Evolutionary conservation across 805 yeast species (phyloP), one percentile per base, ranked within the genome.

Genomic region (Kuraishia borneana): DNA sequence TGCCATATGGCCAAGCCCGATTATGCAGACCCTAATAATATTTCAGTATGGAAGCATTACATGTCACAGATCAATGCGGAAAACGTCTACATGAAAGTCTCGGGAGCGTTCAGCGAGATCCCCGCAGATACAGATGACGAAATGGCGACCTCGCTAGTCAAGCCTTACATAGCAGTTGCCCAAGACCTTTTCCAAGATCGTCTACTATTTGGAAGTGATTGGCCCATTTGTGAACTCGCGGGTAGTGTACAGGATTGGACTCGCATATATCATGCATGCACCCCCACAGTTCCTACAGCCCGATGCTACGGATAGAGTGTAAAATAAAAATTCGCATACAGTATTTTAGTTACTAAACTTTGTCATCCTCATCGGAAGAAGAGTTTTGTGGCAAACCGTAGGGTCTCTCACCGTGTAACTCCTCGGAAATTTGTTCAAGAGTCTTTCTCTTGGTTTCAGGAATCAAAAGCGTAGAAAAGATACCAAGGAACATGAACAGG

Each of bases 371-470:
- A 18, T 31, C 26, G 20, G 14, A 18, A 31, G 33, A 31, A 21
- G 33, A 31, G n/a, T 14, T 10, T 25, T 12, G 13, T 6, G 16
- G 6, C 28, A 25, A 7, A 25, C 13, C 28, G 37, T 26, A 21
- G 33, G 74, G 73, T 45, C 77, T 58, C 64, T 85, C 95, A 53
- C 77, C 95, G 54, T 85, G 95, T 50, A 76, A 74, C 53, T 71
- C 73, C 62, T 83, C 95, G 45, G 76, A 60, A 41, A 85, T 70
- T 56, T 83, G 78, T 68, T 85, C 96, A 48, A 85, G 71, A 32
- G 95, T 83, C 73, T 73, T 75, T 70, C 95, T 76, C 75, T 81
- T 83, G 41, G 96, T 84, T 69, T 85, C 96, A 48, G 95, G 95
- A 44, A 84, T 63, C 49, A 83, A 68, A 36, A 81, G 54, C 10